Conservation (phyloP, 345 rosid genomes). For the Hibiscus tridactylites region DNA sequence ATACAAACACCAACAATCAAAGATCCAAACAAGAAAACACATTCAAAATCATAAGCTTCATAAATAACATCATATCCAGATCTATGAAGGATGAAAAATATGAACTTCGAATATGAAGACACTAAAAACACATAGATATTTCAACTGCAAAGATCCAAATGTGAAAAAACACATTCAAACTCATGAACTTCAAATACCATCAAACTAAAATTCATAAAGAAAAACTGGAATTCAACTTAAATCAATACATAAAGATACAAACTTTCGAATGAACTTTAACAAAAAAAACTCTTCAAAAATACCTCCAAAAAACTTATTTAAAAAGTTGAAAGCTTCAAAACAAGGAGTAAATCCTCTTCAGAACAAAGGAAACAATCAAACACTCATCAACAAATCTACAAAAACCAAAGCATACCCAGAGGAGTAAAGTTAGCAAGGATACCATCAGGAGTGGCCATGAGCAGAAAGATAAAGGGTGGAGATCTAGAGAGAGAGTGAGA, state of each 20-base stretch:
- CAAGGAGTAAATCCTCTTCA: background rate
- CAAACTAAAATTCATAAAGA: background rate
- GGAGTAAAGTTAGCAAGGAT: constrained; percentile 39
- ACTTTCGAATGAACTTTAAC: background rate
- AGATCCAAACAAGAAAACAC: background rate
- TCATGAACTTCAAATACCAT: background rate
- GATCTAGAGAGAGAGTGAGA: constrained; percentile 12
- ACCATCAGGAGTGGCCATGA: constrained; percentile 56
- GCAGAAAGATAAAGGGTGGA: constrained; percentile 12
- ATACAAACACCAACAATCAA: background rate
- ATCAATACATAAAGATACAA: background rate
- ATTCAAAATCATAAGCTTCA: background rate
- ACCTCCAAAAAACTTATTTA: background rate
- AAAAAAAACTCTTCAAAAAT: constrained; percentile 1
- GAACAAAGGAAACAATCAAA: background rate
- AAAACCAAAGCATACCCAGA: constrained; percentile 31
- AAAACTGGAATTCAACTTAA: background rate
- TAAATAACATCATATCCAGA: background rate
- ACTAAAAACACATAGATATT: background rate
- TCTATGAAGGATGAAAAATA: background rate
- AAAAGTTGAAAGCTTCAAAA: background rate
- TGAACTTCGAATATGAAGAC: background rate
- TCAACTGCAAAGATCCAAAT: background rate
- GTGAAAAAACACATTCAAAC: background rate
- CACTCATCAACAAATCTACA: background rate